Conservation (phyloP, 108 stramenopile species). For the Conticribra weissflogii region DNA sequence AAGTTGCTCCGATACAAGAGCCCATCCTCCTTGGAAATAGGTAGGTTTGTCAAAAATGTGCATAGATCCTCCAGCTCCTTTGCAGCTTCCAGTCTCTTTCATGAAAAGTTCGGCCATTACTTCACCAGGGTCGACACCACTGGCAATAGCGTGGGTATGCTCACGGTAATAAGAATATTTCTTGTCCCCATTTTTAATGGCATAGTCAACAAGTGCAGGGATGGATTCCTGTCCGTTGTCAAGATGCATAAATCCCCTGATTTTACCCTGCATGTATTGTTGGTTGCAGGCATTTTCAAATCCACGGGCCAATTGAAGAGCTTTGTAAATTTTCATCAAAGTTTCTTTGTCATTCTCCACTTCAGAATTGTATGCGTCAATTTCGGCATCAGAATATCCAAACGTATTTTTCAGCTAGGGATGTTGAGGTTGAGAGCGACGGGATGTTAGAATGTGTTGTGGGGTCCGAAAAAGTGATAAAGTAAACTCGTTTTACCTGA, state of each 20-base stretch:
- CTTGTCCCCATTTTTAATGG: slow-evolving; percentile 91
- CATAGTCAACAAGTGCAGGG: slow-evolving; percentile 93
- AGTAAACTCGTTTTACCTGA: slow-evolving; percentile 48
- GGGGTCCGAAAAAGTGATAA: background rate
- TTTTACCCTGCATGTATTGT: slow-evolving; percentile 97
- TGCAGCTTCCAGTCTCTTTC: slow-evolving; percentile 97
- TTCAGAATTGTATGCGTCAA: slow-evolving; percentile 62
- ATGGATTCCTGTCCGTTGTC: slow-evolving; percentile 98
- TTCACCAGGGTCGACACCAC: slow-evolving; percentile 86
- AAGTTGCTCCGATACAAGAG: slow-evolving; percentile 95
- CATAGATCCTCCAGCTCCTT: slow-evolving; percentile 98
- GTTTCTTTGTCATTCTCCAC: slow-evolving; percentile 80
- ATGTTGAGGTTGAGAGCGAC: background rate
- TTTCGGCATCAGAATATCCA: slow-evolving; percentile 76
- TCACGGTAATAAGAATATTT: slow-evolving; percentile 98
- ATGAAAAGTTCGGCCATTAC: slow-evolving; percentile 98
- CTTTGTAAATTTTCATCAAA: slow-evolving; percentile 82
- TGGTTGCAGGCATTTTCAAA: slow-evolving; percentile 99
- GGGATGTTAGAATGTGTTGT: background rate
- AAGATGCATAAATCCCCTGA: slow-evolving; percentile 98
- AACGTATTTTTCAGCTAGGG: slow-evolving; percentile 65
- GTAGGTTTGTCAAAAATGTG: slow-evolving; percentile 95
- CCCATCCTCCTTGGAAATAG: slow-evolving; percentile 98
- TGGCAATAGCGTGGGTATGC: slow-evolving; percentile 97
- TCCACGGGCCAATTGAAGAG: slow-evolving; percentile 89